Base-by-base conservation (phyloP, 2,329 filamentous ascomycete genomes). In the Tolypocladium tropicale region DNA sequence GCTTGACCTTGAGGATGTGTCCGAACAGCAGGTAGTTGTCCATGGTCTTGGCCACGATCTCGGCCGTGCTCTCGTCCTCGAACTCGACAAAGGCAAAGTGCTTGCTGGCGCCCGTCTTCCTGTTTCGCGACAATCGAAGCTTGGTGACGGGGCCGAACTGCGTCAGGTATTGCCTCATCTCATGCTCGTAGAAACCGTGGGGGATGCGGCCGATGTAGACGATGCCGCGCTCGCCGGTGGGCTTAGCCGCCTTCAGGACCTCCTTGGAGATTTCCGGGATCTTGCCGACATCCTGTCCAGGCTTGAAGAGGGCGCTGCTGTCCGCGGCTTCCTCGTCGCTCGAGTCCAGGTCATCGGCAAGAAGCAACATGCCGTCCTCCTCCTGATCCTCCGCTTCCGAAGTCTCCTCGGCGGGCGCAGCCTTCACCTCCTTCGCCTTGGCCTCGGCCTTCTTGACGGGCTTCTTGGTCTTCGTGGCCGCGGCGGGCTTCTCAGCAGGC, bases 71-170 rank as follows among this genome's bases (percentile, higher is more conserved):
- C 52, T 91, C 89, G 56, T 90, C 86, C 36, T 79, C 76, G 67
- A 99, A 99, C 74, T 99, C 90, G 67, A 99, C 81, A 72, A 96
- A 99, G 34, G 90, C 94, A 68, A 88, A 95, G 77, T 97, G 94
- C 77, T 94, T 95, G 70, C 88, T 91, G 57, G 84, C 84, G 56
- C 94, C 94, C 1, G 92, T 97, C 71, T 88, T 88, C 73, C 89
- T 90, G 79, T 96, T 97, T 65, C 94, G 87, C 32, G 91, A 94
- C 49, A 99, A 80, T 60, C 93, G 86, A 56, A 96, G 79, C 56
- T 74, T 84, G 54, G 78, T 82, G 65, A 99, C 90, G 16, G 83
- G 78, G 63, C 94, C 94, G 64, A 99, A 99, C 72, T 99, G 94
- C 55, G 85, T 82, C 69, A 97, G 95, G 78, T 97, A 99, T 61